Evolutionary conservation across 768 basidiomycete species (phyloP).

Genomic region (Lactarius hatsudake): DNA sequence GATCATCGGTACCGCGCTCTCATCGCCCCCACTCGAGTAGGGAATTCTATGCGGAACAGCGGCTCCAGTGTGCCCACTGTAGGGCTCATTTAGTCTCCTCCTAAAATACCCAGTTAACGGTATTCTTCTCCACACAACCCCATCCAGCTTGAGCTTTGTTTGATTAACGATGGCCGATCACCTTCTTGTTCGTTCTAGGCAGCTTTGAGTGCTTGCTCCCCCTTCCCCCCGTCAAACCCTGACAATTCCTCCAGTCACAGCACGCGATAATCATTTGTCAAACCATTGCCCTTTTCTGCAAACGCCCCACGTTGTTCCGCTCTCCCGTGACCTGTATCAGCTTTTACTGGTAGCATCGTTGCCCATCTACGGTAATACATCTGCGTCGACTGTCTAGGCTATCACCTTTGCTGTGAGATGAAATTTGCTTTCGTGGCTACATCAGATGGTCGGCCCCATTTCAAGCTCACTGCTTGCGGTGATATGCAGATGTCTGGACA

Average conservation of each 20-base stretch:
- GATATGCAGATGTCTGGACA: neutral
- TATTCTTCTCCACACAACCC: constrained; percentile 15
- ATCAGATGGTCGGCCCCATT: neutral
- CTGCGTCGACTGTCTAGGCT: constrained; percentile 5
- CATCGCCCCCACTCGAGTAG: constrained; percentile 7
- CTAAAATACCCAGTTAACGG: constrained; percentile 14
- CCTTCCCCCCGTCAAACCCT: neutral
- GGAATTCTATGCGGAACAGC: constrained; percentile 19
- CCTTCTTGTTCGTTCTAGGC: constrained; percentile 3
- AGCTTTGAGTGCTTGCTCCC: constrained; percentile 1
- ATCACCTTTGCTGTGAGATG: neutral
- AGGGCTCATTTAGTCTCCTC: neutral
- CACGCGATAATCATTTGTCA: neutral
- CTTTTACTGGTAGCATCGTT: neutral
- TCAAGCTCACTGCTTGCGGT: neutral
- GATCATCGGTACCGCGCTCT: constrained; percentile 8
- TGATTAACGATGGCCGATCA: constrained; percentile 15
- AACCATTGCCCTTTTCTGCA: constrained; percentile 9
- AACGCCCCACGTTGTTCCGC: constrained; percentile 4
- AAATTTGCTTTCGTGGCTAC: neutral
- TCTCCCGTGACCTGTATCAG: constrained; percentile 14
- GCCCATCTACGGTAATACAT: constrained; percentile 6
- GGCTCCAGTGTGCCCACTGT: constrained; percentile 10
- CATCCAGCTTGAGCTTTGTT: constrained; percentile 14
- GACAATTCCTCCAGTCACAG: neutral